Conservation (phyloP, 225 moss, liverwort and hornwort genomes). For the Sphagnum contortum region DNA sequence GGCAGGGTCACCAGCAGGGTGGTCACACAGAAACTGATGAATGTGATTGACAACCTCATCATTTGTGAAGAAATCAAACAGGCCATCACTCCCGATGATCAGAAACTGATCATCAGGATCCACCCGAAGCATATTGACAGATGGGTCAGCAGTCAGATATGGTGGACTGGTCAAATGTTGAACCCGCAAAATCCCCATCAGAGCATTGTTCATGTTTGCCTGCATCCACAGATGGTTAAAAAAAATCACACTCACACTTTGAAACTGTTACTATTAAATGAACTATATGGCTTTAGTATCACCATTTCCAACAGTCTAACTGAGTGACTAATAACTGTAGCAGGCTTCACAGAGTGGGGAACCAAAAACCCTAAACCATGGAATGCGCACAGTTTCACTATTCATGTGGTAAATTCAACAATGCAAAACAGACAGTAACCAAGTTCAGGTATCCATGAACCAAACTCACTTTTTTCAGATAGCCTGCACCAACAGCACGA, state of each 20-base stretch:
- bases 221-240: conserved; percentile 12
- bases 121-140: conserved; percentile 47
- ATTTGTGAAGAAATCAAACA: conserved; percentile 82
- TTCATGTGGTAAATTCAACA: too few species aligned
- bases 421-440: neutral
- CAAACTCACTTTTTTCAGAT: conserved; percentile 52
- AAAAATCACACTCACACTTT: too few species aligned
- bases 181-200: conserved; percentile 81
- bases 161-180: conserved; percentile 71
- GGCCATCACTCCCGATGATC: conserved; percentile 79
- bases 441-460: neutral
- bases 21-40: conserved; percentile 25
- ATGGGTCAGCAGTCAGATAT: conserved; percentile 50
- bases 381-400: too few species aligned
- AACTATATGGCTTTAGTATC: too few species aligned
- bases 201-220: conserved; percentile 65
- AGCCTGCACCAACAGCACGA: conserved; percentile 87
- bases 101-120: conserved; percentile 60
- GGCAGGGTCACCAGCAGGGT: conserved; percentile 65
- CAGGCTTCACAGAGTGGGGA: too few species aligned
- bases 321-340: too few species aligned
- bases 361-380: too few species aligned
- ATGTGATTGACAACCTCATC: conserved; percentile 63
- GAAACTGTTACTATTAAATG: too few species aligned
- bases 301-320: too few species aligned